Evolutionary conservation across 495 filamentous ascomycete genomes (phyloP), one percentile per base, ranked within the genome.

Genomic region (Pseudevernia furfuracea): DNA sequence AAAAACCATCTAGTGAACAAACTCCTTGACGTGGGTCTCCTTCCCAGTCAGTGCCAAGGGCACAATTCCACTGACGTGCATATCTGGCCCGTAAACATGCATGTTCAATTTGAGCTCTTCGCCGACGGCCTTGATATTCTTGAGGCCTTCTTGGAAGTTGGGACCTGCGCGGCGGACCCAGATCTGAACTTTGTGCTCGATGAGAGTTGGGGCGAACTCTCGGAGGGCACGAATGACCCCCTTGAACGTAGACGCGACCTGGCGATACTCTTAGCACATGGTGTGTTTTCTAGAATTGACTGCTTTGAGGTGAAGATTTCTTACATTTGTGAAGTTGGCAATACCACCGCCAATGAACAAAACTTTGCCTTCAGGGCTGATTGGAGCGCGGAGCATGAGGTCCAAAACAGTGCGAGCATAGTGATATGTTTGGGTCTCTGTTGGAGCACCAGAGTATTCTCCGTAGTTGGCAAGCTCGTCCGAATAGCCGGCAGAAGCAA

Each of bases 291-390:
- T 17, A 46, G 0, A 3, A 57, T 19, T 4, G 2, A 52, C 21
- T 12, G 9, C 8, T 67, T 46, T 25, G 53, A 28, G 28, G 23
- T 15, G 41, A 28, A 2, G 15, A 62, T 32, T n/a, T 69, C 72
- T 68, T 73, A 78, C 84, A 74, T 87, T 90, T 79, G 94, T 99
- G 83, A 99, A 99, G 87, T 99, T 99, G 82, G 94, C 94, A 85
- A 99, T 99, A 84, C 94, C 94, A 80, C 94, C 94, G 76, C 94
- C 94, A 70, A 99, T 97, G 84, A 99, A 97, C 68, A 99, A 86
- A 63, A 97, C 89, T 85, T 97, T 97, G 81, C 95, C 94, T 70
- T 97, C 88, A 59, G 89, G 84, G 77, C 85, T 82, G 67, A 82
- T 80, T 58, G 95, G 93, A 43, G 92, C 87, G 68, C 95, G 90